phyloP scores from a whole-genome alignment of 352 stramenopile species.

The Pythium aquatile region DNA sequence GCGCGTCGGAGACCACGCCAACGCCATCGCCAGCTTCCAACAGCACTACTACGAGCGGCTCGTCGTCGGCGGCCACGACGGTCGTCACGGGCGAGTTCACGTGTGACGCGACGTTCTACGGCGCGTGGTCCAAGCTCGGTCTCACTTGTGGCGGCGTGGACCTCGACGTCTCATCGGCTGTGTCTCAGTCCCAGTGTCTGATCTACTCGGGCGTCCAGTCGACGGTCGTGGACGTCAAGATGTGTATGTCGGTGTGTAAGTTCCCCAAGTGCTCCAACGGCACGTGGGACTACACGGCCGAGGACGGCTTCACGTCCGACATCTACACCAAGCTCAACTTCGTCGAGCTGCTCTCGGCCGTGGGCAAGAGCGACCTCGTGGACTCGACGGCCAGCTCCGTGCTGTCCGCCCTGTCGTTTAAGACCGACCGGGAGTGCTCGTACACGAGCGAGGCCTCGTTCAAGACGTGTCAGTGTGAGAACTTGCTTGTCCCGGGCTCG shows the following conservation, averaged over 20 bases:
- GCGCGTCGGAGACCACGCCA: background rate
- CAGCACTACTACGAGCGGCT: constrained; percentile 4
- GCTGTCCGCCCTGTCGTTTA: constrained; percentile 49
- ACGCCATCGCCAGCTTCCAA: constrained; percentile 11
- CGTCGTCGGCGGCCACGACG: constrained; percentile 8
- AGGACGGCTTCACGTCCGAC: constrained; percentile 61
- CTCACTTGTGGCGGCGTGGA: constrained; percentile 54
- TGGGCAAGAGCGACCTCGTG: constrained; percentile 35
- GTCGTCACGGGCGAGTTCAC: constrained; percentile 53
- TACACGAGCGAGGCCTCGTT: constrained; percentile 64
- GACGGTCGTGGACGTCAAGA: constrained; percentile 49
- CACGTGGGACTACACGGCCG: constrained; percentile 71
- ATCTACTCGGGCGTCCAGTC: constrained; percentile 70
- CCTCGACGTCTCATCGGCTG: constrained; percentile 47
- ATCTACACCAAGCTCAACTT: constrained; percentile 77
- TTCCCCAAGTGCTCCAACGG: constrained; percentile 74
- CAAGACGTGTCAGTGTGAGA: constrained; percentile 56
- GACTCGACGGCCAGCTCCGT: constrained; percentile 36
- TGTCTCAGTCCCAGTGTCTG: constrained; percentile 59
- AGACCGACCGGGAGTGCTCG: constrained; percentile 45
- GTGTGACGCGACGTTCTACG: constrained; percentile 77
- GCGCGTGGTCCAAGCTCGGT: constrained; percentile 65
- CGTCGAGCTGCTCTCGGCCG: constrained; percentile 49
- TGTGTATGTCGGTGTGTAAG: constrained; percentile 79
- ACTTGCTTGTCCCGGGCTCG: constrained; percentile 25